A percentile compares a stretch with the other conserved stretches of the same genome.
phyloP scores from a whole-genome alignment of 129 eudicot genomes.

The Escallonia rubra region DNA sequence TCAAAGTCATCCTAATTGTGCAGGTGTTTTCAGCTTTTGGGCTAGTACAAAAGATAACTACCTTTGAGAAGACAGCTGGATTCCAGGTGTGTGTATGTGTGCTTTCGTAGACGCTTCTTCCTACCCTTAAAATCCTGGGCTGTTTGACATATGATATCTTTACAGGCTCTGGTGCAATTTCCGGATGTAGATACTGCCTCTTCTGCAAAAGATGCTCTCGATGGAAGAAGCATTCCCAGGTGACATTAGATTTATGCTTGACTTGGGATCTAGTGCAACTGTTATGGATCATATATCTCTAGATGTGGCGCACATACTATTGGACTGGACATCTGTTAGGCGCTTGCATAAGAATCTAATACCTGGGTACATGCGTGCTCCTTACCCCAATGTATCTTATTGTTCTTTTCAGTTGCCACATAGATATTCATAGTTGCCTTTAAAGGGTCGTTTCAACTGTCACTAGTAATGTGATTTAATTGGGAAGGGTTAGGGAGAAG shows the following conservation, averaged over 20 bases:
- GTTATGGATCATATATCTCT: constrained; percentile 11
- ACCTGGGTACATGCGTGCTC: constrained; percentile 27
- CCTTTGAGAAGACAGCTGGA: constrained; percentile 98
- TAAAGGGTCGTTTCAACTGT: too few species aligned
- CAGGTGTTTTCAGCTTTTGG: constrained; percentile 98
- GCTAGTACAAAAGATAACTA: constrained; percentile 85
- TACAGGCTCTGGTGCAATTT: constrained; percentile 90
- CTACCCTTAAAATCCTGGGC: not conserved
- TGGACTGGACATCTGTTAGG: constrained; percentile 27
- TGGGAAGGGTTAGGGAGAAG: too few species aligned
- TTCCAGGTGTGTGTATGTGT: constrained; percentile 56
- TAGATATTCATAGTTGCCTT: too few species aligned
- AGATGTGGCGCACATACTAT: constrained; percentile 19
- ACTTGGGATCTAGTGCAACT: constrained; percentile 17
- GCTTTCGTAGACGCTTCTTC: not conserved
- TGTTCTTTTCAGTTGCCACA: too few species aligned
- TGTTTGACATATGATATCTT: not conserved
- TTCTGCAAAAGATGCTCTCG: constrained; percentile 90
- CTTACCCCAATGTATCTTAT: not conserved
- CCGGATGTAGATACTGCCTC: constrained; percentile 91
- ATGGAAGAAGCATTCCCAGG: constrained; percentile 99
- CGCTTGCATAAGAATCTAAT: constrained; percentile 19
- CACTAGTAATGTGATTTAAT: too few species aligned
- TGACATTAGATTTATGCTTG: constrained; percentile 39
- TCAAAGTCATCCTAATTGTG: constrained; percentile 16